phyloP scores from a whole-genome alignment of 306 rosid genomes.

The Medicago arabica region DNA sequence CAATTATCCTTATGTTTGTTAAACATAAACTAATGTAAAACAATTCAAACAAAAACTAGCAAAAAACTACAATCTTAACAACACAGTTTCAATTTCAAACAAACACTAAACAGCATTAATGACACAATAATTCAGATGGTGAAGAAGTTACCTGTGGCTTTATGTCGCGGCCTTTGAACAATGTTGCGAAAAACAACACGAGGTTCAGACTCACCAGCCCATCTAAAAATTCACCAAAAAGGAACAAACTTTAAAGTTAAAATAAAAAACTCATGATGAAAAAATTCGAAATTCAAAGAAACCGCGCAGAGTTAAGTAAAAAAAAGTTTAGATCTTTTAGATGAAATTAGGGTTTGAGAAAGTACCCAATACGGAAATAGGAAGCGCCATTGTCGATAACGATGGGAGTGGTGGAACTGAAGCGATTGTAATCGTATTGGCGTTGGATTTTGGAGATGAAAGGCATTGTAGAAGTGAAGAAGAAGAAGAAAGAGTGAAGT shows the following conservation, averaged over 20 bases:
- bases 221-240: slow-evolving; percentile 58
- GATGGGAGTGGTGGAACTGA: slow-evolving; percentile 41
- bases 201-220: slow-evolving; percentile 96
- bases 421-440: slow-evolving; percentile 44
- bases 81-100: not conserved
- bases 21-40: slow-evolving; percentile 27
- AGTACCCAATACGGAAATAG: slow-evolving; percentile 53
- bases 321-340: not conserved
- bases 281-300: slow-evolving; percentile 4
- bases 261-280: slow-evolving; percentile 23
- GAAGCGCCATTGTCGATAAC: slow-evolving; percentile 58
- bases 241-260: slow-evolving; percentile 24
- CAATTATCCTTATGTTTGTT: slow-evolving; percentile 9
- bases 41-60: slow-evolving; percentile 18
- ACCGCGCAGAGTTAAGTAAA: not conserved
- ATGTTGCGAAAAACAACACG: slow-evolving; percentile 97
- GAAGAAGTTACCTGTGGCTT: slow-evolving; percentile 64
- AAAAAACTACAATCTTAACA: slow-evolving; percentile 4
- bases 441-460: slow-evolving; percentile 53
- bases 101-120: not conserved
- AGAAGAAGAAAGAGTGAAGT: slow-evolving; percentile 16
- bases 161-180: slow-evolving; percentile 98
- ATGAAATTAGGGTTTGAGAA: slow-evolving; percentile 57
- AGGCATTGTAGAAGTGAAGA: slow-evolving; percentile 40
- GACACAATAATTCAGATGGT: slow-evolving; percentile 28